phyloP scores from a whole-genome alignment of 345 rosid species.

The Nephelium lappaceum region DNA sequence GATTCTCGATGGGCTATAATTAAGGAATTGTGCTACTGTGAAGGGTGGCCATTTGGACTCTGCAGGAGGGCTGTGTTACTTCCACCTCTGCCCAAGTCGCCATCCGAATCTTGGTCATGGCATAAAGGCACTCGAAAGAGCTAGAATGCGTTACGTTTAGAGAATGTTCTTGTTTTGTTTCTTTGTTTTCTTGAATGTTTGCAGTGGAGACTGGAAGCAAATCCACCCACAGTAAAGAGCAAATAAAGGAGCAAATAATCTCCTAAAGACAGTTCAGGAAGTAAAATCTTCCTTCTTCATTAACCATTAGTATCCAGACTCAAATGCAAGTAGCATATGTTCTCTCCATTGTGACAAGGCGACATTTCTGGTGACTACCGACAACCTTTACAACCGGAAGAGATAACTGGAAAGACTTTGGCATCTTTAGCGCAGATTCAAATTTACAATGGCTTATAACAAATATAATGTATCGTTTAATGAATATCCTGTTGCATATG shows the following conservation, averaged over 20 bases:
- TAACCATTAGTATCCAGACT: neutral
- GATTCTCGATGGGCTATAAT: conserved; percentile 57
- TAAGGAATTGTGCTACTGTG: conserved; percentile 67
- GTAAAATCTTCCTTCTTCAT: neutral
- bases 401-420: neutral
- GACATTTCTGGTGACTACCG: neutral
- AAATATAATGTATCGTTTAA: neutral
- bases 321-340: neutral
- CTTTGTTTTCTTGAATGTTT: neutral
- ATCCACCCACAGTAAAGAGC: too few relatives aligned
- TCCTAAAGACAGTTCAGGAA: neutral
- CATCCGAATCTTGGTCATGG: conserved; percentile 93
- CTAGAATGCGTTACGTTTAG: conserved; percentile 40
- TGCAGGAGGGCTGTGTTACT: conserved; percentile 76
- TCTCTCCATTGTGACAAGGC: neutral
- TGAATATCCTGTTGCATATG: neutral
- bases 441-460: neutral
- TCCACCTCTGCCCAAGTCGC: conserved; percentile 92
- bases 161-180: neutral
- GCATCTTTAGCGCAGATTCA: neutral
- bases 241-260: neutral
- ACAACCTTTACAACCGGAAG: neutral
- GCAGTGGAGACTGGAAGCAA: conserved; percentile 2
- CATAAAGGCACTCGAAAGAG: conserved; percentile 46
- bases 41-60: conserved; percentile 94